Base-by-base conservation (phyloP, 345 rosid genomes). In the Eucalyptus curtisii region DNA sequence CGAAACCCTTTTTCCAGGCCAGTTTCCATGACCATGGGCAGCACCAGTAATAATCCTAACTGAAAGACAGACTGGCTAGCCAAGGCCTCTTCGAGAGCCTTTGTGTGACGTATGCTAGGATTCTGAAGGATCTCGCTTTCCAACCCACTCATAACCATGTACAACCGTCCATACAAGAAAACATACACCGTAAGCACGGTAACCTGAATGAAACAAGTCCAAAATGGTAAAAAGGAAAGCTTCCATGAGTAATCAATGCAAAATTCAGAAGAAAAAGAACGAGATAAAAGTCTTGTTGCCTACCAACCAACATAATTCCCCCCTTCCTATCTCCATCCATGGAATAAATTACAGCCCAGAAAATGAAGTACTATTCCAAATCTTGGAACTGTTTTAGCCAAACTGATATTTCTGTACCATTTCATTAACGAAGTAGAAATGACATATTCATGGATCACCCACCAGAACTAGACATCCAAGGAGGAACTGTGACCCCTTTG, bases 21-120 rank as follows among this genome's bases (percentile, higher is more conserved):
- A 86, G 95, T 98, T 93, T 98, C 99, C 99, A 97, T 95, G 86
- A 98, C 95, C 99, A 98, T 97, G 89, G 99, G 99, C 87, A 98
- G 90, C 89, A 98, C 96, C 90, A 98, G 90, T 89, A 96, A 87
- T 81, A 98, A 92, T 45, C 99, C 99, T 87, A 98, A 90, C 92
- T 97, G 99, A 89, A 98, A 94, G 88, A 96, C 90, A 59, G 99
- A 92, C 90, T 95, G 99, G 31, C 98, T 93, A 68, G 96, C 97
- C 89, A 98, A 89, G 86, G 98, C 99, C 91, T 96, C 86, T 91
- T 95, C 99, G 40, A 98, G 97, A 45, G 96, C 98, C 87, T 95
- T 98, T 91, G 90, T 96, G 82, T 93, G 95, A 88, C 89, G 95
- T 90, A 98, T 81, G 86, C n/a, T 49, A 89, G 97, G 95, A 95